Evolutionary conservation across 495 filamentous ascomycete species (phyloP), one percentile per base, ranked within the genome.

Genomic region (Daldinia concentrica): DNA sequence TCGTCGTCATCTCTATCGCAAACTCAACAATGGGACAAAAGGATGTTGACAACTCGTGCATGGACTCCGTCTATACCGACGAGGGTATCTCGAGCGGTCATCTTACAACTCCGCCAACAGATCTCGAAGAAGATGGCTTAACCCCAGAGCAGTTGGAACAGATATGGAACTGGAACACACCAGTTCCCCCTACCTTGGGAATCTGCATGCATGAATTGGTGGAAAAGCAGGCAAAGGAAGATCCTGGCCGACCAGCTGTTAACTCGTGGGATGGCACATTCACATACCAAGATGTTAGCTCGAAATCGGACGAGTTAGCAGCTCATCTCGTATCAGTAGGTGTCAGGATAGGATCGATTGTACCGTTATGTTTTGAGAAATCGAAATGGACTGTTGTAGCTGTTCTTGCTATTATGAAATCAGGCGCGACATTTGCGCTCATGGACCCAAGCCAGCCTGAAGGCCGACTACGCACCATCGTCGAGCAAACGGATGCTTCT

Each of bases 221-320:
- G 56, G 74, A 72, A 17, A 72, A 77, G 14, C 76, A 77, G 56
- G 74, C 75, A 34, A 62, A 41, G 15, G 63, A 60, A 32, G 58
- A 66, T 30, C 80, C 81, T 0, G 58, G 63, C 32, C 71, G 73
- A 15, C 45, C 71, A 0, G 82, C 82, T n/a, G 75, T 83, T 43
- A 55, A 76, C 30, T 81, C 80, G 0, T 90, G 89, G 88, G 89
- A 91, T 79, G 89, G 88, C 17, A 79, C 62, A 29, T 78, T 90
- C 64, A 88, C 87, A 1, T 91, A 85, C 70, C 65, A 66, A 22
- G 82, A 90, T 52, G 76, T 91, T 34, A 83, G 88, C 27, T 41
- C 66, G 0, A 70, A 84, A 30, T 83, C 87, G 66, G 81, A 69
- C 73, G 77, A 74, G 14, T 72, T 91, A 26, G 87, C 87, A 4